A percentile compares a stretch with the other conserved stretches of the same genome.
Conservation (phyloP, 2,329 filamentous ascomycete genomes). For the Stagonosporopsis chrysanthemi region DNA sequence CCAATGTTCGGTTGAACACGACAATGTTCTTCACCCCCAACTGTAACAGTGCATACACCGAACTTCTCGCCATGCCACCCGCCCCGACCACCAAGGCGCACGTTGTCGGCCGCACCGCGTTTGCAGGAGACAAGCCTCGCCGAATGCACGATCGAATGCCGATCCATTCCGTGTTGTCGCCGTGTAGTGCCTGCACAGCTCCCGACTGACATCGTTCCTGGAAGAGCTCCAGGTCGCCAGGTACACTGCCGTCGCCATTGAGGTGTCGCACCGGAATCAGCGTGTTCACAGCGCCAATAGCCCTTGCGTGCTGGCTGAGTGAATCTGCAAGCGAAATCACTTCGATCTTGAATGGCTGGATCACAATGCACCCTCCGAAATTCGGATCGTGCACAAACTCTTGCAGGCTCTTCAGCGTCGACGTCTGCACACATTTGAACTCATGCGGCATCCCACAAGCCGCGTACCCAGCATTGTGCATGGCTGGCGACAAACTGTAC, state of each 20-base stretch:
- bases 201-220: conserved; percentile 69
- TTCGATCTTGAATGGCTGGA: conserved; percentile 77
- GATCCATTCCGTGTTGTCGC: conserved; percentile 84
- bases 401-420: conserved; percentile 68
- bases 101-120: conserved; percentile 61
- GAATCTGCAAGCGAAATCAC: conserved; percentile 70
- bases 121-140: conserved; percentile 74
- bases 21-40: conserved; percentile 79
- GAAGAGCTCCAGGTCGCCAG: conserved; percentile 61
- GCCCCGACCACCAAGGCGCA: conserved; percentile 64
- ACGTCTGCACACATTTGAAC: conserved; percentile 70
- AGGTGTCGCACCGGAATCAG: conserved; percentile 73
- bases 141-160: conserved; percentile 77
- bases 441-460: conserved; percentile 72
- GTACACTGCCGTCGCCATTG: conserved; percentile 63
- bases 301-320: conserved; percentile 74
- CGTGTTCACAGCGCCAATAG: conserved; percentile 80
- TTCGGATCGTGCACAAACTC: conserved; percentile 69
- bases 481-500: conserved; percentile 77
- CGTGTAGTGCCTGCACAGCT: conserved; percentile 73
- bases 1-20: conserved; percentile 73
- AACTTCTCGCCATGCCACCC: conserved; percentile 80
- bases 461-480: conserved; percentile 75
- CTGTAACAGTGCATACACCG: conserved; percentile 79
- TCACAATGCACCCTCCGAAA: conserved; percentile 76